These are phyloP conservation scores for Sordariomycetes sp. DNA, from an alignment of 2,329 filamentous ascomycete species.

Conservation along the genomic window DNA sequence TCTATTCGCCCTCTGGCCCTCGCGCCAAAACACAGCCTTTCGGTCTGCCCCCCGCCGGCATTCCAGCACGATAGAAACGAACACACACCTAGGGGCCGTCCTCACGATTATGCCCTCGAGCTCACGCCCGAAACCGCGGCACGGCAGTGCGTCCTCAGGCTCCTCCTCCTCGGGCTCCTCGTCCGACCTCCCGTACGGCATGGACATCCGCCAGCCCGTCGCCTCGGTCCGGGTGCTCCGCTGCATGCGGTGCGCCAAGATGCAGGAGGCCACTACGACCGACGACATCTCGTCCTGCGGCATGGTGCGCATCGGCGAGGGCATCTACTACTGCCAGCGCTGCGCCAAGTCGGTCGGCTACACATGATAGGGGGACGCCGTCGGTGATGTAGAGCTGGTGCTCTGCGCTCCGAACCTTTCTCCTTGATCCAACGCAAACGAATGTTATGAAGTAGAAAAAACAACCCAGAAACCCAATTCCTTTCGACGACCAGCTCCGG, in stretches of 20 bases:
- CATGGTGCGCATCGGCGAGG: conserved; percentile 55
- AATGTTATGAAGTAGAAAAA: too few species aligned
- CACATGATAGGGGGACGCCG: conserved; percentile 30
- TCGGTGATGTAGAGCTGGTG: background rate
- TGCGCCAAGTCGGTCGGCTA: conserved; percentile 56
- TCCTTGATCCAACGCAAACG: too few species aligned
- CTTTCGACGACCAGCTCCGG: too few species aligned
- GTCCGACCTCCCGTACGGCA: conserved; percentile 24
- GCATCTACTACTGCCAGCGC: conserved; percentile 55
- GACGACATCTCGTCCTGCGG: conserved; percentile 47
- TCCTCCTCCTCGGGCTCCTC: conserved; percentile 15
- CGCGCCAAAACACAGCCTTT: background rate
- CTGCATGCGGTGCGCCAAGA: conserved; percentile 50
- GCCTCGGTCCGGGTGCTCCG: conserved; percentile 49
- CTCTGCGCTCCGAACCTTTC: background rate
- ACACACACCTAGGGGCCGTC: background rate
- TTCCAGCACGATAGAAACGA: background rate
- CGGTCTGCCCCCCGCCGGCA: background rate
- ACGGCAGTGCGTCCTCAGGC: conserved; percentile 20
- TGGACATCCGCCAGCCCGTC: conserved; percentile 35
- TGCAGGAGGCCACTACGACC: conserved; percentile 49
- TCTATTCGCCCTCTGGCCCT: background rate
- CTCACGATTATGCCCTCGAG: conserved; percentile 1
- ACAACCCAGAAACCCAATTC: too few species aligned
- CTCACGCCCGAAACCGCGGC: background rate